A percentile compares a stretch with the other conserved stretches of the same genome.
phyloP scores from a whole-genome alignment of 441 rosid genomes.

The Manihot esculenta region DNA sequence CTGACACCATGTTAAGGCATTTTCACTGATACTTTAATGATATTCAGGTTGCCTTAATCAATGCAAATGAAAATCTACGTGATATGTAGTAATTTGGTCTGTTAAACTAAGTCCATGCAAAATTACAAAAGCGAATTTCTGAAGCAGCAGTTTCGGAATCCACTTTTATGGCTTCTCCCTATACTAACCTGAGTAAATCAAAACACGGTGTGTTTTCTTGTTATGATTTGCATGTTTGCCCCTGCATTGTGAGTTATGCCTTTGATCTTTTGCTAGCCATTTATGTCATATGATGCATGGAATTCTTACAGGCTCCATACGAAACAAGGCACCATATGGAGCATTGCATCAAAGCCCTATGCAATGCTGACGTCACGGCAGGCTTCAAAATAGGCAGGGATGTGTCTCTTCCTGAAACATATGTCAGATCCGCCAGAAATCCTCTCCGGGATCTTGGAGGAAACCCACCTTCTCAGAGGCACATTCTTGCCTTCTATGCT shows the following conservation, averaged over 20 bases:
- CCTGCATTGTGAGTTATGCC: not conserved
- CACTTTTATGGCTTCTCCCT: not conserved
- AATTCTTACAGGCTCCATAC: conserved; percentile 68
- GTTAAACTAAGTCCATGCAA: too few species aligned
- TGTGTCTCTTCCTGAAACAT: conserved; percentile 89
- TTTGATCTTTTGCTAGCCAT: conserved; percentile 6
- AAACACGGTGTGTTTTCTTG: too few species aligned
- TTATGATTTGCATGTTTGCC: too few species aligned
- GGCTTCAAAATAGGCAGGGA: conserved; percentile 90
- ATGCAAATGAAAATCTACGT: not conserved
- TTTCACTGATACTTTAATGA: not conserved
- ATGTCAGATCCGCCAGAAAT: conserved; percentile 75
- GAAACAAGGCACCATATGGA: conserved; percentile 95
- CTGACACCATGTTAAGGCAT: not conserved
- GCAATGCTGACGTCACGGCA: conserved; percentile 81
- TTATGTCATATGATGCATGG: conserved; percentile 9
- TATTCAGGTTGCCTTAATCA: not conserved
- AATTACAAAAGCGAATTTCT: not conserved
- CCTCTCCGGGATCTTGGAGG: conserved; percentile 90
- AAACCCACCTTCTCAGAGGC: conserved; percentile 62
- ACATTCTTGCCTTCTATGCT: conserved; percentile 76
- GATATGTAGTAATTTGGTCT: not conserved
- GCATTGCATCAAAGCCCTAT: conserved; percentile 82
- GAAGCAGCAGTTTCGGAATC: not conserved
- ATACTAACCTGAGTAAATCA: not conserved